Evolutionary conservation across 140 eudicot genomes (phyloP).

Genomic region (Bidens hawaiensis): DNA sequence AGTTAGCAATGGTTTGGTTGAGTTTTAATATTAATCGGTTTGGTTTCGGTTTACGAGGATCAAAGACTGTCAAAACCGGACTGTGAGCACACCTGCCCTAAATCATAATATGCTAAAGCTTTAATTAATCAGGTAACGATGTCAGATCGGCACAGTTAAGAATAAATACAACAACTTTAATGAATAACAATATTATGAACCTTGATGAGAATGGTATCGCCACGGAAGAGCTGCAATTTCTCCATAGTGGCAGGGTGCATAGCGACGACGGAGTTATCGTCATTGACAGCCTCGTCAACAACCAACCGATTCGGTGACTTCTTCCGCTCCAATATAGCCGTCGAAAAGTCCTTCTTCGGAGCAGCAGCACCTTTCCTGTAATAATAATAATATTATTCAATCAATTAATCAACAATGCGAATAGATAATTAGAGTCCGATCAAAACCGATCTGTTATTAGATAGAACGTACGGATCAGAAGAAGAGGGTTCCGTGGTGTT

Average conservation of each 20-base stretch:
- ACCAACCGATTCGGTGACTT: constrained; percentile 65
- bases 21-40: too few relatives aligned
- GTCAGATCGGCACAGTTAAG: not conserved
- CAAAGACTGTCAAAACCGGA: too few relatives aligned
- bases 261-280: constrained; percentile 65
- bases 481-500: constrained; percentile 54
- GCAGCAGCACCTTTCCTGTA: constrained; percentile 40
- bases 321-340: constrained; percentile 75
- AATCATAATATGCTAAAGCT: too few relatives aligned
- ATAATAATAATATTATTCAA: too few relatives aligned
- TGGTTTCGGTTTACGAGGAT: too few relatives aligned
- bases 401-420: not conserved
- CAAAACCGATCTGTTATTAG: not conserved
- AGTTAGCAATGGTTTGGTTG: too few relatives aligned
- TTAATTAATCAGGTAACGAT: not conserved
- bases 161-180: not conserved
- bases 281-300: constrained; percentile 69
- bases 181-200: constrained; percentile 7
- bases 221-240: constrained; percentile 64
- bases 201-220: constrained; percentile 66
- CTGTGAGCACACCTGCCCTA: too few relatives aligned
- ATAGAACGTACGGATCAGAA: constrained; percentile 43
- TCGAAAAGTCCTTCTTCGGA: constrained; percentile 54
- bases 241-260: constrained; percentile 79
- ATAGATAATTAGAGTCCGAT: constrained; percentile 1